Evolutionary conservation across 2,329 filamentous ascomycete species (phyloP), one percentile per base, ranked within the genome.

Genomic region (Coniochaeta sp.): DNA sequence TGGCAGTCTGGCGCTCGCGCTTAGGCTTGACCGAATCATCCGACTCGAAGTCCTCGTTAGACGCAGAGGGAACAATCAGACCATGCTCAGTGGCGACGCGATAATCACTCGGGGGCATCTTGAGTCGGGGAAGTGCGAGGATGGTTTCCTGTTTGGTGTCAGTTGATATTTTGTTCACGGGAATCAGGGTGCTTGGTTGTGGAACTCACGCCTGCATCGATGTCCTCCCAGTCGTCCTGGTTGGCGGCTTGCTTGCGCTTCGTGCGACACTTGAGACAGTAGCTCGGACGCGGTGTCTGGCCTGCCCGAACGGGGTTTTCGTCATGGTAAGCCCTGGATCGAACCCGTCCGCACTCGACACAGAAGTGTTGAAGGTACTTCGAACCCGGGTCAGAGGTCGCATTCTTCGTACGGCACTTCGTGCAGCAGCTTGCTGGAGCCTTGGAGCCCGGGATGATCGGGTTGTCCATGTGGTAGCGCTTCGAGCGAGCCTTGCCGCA

Each of bases 301-400:
- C 38, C 38, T 10, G 38, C 22, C 4, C 38, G 38, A 24, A 42
- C 12, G 3, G 38, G 38, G 12, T 42, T 18, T 22, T 42, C 38
- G 3, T 26, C 18, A 26, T 42, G 38, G 26, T 42, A 42, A 6
- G 9, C 18, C 18, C 38, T 18, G 5, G 38, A 42, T 4, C 38
- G 38, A 13, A 42, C 38, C n/a, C 20, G 22, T 3, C 38, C 38
- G 38, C 38, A 42, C 2, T 42, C 38, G 20, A n/a, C 12, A 22
- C 38, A 42, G 38, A 42, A 42, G 18, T 42, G 38, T 22, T 42
- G 38, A 18, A 42, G 38, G 22, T 42, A 42, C n/a, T 42, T 42
- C 18, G 12, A n/a, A 12, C 38, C 3, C 20, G 12, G 20, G 18
- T 42, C 38, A 24, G 38, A 14, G 38, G 5, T n/a, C 12, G 20